Base-by-base conservation (phyloP, 805 yeast species). In the Metschnikowia bowlesiae region DNA sequence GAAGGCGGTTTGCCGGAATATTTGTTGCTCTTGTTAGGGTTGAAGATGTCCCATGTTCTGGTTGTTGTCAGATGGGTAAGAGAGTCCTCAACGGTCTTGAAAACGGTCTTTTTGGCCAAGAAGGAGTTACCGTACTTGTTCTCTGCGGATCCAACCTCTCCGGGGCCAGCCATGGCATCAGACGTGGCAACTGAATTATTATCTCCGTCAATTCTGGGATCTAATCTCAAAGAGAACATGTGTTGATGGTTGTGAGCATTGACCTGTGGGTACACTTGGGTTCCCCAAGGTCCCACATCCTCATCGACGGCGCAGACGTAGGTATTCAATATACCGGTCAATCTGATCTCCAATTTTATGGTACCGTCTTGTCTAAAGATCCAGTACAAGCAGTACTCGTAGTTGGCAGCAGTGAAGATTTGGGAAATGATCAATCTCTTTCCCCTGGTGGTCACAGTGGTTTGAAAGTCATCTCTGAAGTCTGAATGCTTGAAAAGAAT, bases 211-310 rank as follows among this genome's bases (percentile, higher is more conserved):
- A 87, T 71, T 75, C 89, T 80, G 58, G 95, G 92, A 64, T 87
- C 87, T 57, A 87, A 65, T 75, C 95, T 80, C 58, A 87, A 74
- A 16, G 89, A 79, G 68, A 87, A 87, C 71, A 87, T 70, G 71
- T 87, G 94, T 76, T 87, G 95, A 71, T 87, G 95, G 69, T 87
- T 86, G 72, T 87, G 92, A 39, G 95, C 95, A 62, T 85, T 85
- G 49, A 84, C 88, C 57, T 81, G 79, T 52, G 94, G 94, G 67
- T 85, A 86, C 47, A 87, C 92, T 59, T 76, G 75, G 32, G 92
- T 84, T 52, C 92, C 95, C 85, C 87, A 87, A 60, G 88, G 89
- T 22, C 84, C 85, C 56, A 79, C 64, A 40, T 76, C 81, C 67
- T 86, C 94, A 58, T 75, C 84, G 52, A 82, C 84, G 50, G 73